These are phyloP conservation scores for Ganoderma boninense DNA, from an alignment of 1,284 basidiomycete genomes.

Conservation along the genomic window DNA sequence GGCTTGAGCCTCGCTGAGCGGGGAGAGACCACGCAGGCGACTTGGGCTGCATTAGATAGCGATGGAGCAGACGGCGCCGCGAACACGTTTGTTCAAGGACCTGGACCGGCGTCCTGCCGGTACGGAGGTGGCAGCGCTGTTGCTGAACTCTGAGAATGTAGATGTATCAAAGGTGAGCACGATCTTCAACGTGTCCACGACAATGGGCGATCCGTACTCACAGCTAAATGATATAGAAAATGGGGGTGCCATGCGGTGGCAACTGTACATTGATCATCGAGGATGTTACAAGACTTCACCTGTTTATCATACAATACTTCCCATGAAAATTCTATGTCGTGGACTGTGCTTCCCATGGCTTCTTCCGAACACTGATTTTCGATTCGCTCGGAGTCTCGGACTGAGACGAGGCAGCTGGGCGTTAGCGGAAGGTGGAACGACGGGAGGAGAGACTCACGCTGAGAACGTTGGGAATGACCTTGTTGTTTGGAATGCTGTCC, in stretches of 20 bases:
- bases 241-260: not conserved
- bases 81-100: not conserved
- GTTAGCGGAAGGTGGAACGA: not conserved
- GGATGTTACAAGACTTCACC: not conserved
- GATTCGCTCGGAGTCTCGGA: slow-evolving; percentile 63
- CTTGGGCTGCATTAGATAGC: not conserved
- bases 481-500: slow-evolving; percentile 81
- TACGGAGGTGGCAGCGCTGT: not conserved
- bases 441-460: slow-evolving; percentile 56
- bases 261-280: not conserved
- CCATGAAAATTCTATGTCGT: slow-evolving; percentile 7
- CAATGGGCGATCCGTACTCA: not conserved
- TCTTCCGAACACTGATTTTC: slow-evolving; percentile 54
- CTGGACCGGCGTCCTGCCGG: not conserved
- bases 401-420: slow-evolving; percentile 42
- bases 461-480: slow-evolving; percentile 65
- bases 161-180: not conserved
- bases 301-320: not conserved
- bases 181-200: not conserved
- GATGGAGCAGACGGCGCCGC: not conserved
- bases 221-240: not conserved
- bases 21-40: not conserved
- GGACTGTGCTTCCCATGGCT: slow-evolving; percentile 63
- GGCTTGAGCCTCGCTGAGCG: not conserved
- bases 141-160: not conserved